Conservation (phyloP, 306 rosid genomes). For the Pyrus betulifolia region DNA sequence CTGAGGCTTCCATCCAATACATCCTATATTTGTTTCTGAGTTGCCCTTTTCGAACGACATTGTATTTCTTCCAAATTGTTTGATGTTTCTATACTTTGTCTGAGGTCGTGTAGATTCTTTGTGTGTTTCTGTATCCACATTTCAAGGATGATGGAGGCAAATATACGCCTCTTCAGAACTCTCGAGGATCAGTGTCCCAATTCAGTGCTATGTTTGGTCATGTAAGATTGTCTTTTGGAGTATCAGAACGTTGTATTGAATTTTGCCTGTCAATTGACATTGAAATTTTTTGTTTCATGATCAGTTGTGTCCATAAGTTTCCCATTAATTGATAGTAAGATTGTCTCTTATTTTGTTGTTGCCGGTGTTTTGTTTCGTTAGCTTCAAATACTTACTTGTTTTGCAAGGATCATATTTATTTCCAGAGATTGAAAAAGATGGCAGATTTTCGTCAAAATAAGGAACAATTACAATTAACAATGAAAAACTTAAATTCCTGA, state of each 20-base stretch:
- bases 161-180: background rate
- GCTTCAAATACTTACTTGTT: background rate
- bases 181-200: background rate
- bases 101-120: background rate
- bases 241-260: constrained; percentile 9
- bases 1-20: background rate
- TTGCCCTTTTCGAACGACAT: background rate
- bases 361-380: background rate
- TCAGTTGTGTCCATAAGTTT: constrained; percentile 10
- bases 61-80: background rate
- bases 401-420: background rate
- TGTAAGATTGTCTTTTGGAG: background rate
- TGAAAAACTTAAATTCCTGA: background rate
- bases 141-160: background rate
- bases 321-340: background rate
- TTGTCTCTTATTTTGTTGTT: background rate
- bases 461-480: background rate
- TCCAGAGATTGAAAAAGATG: too few species aligned
- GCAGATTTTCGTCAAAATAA: too few species aligned
- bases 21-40: background rate
- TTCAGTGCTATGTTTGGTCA: background rate
- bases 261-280: background rate
- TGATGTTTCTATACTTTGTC: constrained; percentile 2
- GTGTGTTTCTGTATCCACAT: background rate
- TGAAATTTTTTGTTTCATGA: constrained; percentile 5